Evolutionary conservation across 495 filamentous ascomycete species (phyloP).

Genomic region (Neurospora discreta): DNA sequence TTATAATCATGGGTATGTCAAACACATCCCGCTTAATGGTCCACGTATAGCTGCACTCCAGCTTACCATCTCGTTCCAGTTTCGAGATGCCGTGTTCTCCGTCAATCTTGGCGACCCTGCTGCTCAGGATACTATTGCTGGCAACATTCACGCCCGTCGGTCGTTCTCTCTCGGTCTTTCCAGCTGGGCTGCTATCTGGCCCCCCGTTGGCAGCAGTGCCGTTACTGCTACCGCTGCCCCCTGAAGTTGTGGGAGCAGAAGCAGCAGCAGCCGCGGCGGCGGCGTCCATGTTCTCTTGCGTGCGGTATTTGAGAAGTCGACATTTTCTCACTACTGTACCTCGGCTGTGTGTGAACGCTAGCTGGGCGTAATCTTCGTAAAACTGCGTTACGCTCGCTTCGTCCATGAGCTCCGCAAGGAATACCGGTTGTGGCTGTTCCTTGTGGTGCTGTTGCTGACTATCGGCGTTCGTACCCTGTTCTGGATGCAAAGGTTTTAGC

Average conservation of each 20-base stretch:
- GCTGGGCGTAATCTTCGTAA: slow-evolving; percentile 86
- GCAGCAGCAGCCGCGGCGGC: slow-evolving; percentile 12
- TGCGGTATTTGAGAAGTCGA: slow-evolving; percentile 82
- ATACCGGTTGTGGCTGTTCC: slow-evolving; percentile 56
- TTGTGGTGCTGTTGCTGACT: neutral
- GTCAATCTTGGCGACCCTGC: slow-evolving; percentile 49
- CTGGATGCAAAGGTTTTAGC: slow-evolving; percentile 28
- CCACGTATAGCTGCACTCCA: slow-evolving; percentile 94
- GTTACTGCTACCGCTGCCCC: neutral
- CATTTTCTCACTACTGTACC: slow-evolving; percentile 74
- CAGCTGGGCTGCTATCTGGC: slow-evolving; percentile 2
- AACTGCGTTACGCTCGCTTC: slow-evolving; percentile 89
- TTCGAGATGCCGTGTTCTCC: slow-evolving; percentile 67
- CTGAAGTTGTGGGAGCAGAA: neutral
- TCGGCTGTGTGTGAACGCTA: slow-evolving; percentile 82
- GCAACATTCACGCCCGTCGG: neutral
- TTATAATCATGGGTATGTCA: slow-evolving; percentile 96
- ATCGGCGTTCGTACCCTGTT: slow-evolving; percentile 18
- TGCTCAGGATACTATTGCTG: slow-evolving; percentile 37
- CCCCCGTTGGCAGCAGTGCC: neutral
- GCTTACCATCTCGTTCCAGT: slow-evolving; percentile 76
- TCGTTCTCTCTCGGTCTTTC: slow-evolving; percentile 7
- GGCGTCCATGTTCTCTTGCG: slow-evolving; percentile 52
- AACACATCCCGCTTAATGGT: slow-evolving; percentile 93
- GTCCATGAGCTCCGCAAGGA: slow-evolving; percentile 84